Conservation (phyloP, 495 filamentous ascomycete species). For the Durotheca rogersii region DNA sequence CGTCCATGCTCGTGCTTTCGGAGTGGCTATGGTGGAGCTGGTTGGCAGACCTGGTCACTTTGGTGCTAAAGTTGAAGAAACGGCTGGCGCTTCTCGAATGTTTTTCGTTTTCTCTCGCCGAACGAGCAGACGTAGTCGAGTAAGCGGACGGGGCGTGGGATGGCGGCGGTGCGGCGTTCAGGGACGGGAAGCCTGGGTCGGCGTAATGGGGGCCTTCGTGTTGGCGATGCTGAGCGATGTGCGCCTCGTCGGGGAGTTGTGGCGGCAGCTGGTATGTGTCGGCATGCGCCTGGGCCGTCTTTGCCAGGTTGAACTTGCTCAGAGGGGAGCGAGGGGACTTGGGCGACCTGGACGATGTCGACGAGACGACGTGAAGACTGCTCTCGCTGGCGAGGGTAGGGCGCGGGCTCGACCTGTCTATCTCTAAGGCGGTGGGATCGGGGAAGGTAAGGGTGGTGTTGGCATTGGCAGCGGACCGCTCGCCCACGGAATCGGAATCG, state of each 20-base stretch:
- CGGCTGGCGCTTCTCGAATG: slow-evolving; percentile 35
- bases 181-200: slow-evolving; percentile 21
- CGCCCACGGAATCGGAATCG: slow-evolving; percentile 37
- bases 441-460: slow-evolving; percentile 21
- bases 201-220: slow-evolving; percentile 30
- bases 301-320: slow-evolving; percentile 40
- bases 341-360: slow-evolving; percentile 47
- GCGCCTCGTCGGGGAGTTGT: slow-evolving; percentile 43
- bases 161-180: slow-evolving; percentile 25
- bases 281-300: slow-evolving; percentile 24
- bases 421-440: slow-evolving; percentile 19
- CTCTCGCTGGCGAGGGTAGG: slow-evolving; percentile 28
- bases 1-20: slow-evolving; percentile 35
- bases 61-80: slow-evolving; percentile 50
- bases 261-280: slow-evolving; percentile 36
- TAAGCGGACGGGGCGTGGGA: slow-evolving; percentile 13
- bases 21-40: slow-evolving; percentile 41
- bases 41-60: slow-evolving; percentile 41
- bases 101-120: slow-evolving; percentile 28
- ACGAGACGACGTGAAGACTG: slow-evolving; percentile 39
- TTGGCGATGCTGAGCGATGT: slow-evolving; percentile 29
- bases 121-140: slow-evolving; percentile 16
- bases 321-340: slow-evolving; percentile 56
- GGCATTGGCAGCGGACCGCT: slow-evolving; percentile 34
- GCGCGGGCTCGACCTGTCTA: slow-evolving; percentile 30